Percentiles rank a stretch among this genome's conserved stretches.
phyloP scores from a whole-genome alignment of 768 basidiomycete species.

The Jaapia argillacea region DNA sequence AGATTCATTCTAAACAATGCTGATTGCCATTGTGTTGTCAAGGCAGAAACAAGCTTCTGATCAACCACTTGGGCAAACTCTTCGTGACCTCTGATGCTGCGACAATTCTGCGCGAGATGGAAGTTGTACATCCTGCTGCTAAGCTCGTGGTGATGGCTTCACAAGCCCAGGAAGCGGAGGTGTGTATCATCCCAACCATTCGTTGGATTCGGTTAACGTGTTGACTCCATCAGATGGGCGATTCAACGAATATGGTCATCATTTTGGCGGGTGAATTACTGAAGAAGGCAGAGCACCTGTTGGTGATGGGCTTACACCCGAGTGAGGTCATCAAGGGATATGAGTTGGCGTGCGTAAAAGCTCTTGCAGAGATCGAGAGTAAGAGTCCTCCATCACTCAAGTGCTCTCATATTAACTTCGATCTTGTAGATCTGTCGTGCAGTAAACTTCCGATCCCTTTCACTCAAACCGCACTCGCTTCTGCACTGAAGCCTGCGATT shows the following conservation, averaged over 20 bases:
- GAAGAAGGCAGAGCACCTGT: conserved; percentile 84
- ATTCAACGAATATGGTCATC: conserved; percentile 91
- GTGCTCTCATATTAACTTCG: conserved; percentile 1
- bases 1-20: background rate
- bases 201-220: background rate
- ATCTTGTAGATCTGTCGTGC: conserved; percentile 51
- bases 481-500: conserved; percentile 83
- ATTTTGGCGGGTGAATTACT: conserved; percentile 93
- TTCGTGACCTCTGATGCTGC: conserved; percentile 99
- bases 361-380: conserved; percentile 86
- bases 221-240: conserved; percentile 61
- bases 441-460: conserved; percentile 63
- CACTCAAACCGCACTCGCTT: conserved; percentile 55
- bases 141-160: conserved; percentile 99
- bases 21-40: background rate
- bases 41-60: conserved; percentile 96
- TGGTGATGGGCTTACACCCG: conserved; percentile 95
- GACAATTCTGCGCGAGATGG: conserved; percentile 95
- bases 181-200: conserved; percentile 24
- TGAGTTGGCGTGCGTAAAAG: conserved; percentile 81
- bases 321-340: conserved; percentile 94
- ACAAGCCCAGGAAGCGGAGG: conserved; percentile 93
- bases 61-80: conserved; percentile 91
- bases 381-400: conserved; percentile 21
- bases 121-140: conserved; percentile 97